Conservation (phyloP, 2,329 filamentous ascomycete species). For the Calonectria henricotiae region DNA sequence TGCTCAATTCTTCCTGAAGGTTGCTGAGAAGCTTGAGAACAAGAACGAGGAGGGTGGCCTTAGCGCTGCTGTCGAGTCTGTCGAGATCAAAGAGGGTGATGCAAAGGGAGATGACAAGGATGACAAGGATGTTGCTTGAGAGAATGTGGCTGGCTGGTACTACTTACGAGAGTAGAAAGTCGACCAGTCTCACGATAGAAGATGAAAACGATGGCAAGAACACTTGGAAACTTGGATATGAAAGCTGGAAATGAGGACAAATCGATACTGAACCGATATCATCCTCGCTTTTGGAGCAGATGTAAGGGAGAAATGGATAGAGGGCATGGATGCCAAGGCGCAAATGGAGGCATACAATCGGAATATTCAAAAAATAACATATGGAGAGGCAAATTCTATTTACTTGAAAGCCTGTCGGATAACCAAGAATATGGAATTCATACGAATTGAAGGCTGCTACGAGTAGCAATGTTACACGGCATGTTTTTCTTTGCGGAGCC, state of each 20-base stretch:
- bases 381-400: neutral
- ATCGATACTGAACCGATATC: neutral
- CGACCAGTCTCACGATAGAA: neutral
- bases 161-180: neutral
- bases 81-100: conserved; percentile 59
- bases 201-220: neutral
- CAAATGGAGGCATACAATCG: conserved; percentile 15
- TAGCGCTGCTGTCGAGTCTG: conserved; percentile 57
- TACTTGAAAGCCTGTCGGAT: neutral
- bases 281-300: neutral
- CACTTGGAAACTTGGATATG: neutral
- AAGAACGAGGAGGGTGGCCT: conserved; percentile 65
- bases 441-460: neutral
- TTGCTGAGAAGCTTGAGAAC: conserved; percentile 66
- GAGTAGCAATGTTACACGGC: neutral
- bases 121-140: conserved; percentile 42
- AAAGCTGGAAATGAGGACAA: neutral
- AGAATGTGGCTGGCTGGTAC: neutral
- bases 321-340: conserved; percentile 2
- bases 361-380: neutral
- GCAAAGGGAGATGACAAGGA: conserved; percentile 49
- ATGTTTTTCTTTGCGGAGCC: neutral
- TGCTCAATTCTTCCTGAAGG: conserved; percentile 73
- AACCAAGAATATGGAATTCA: neutral
- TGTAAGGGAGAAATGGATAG: conserved; percentile 2